Percentiles rank a stretch among this genome's conserved stretches.
Evolutionary conservation across 2,329 filamentous ascomycete species (phyloP).

Genomic region (Diaporthe sp.): DNA sequence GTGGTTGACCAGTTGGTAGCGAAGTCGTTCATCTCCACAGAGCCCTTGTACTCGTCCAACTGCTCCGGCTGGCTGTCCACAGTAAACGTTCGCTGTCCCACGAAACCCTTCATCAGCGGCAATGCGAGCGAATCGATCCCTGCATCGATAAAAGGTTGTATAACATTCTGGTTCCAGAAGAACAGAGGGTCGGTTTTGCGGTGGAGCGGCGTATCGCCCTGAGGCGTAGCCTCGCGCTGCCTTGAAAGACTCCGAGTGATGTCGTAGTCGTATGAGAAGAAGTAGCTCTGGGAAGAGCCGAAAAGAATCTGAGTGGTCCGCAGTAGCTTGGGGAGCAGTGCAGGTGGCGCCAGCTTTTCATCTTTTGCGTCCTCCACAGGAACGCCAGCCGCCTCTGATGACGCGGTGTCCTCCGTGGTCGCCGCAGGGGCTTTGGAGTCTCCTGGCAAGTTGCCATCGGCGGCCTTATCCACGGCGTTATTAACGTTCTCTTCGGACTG

Average conservation of each 20-base stretch:
- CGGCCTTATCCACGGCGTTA: conserved; percentile 52
- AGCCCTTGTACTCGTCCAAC: conserved; percentile 58
- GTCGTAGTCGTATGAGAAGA: conserved; percentile 95
- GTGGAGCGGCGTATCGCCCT: conserved; percentile 76
- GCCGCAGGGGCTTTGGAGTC: conserved; percentile 29
- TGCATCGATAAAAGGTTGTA: conserved; percentile 78
- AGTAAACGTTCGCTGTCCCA: conserved; percentile 86
- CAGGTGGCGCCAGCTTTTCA: conserved; percentile 36
- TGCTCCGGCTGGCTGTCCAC: conserved; percentile 72
- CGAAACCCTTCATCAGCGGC: conserved; percentile 92
- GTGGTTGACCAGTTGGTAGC: conserved; percentile 32
- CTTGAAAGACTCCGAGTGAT: conserved; percentile 75
- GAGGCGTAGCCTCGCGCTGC: conserved; percentile 57
- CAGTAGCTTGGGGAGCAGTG: conserved; percentile 83
- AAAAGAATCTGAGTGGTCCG: conserved; percentile 88
- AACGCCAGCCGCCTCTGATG: conserved; percentile 34
- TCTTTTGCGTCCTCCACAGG: conserved; percentile 32
- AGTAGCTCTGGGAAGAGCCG: conserved; percentile 85
- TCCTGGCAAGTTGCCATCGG: conserved; percentile 3
- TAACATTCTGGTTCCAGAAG: conserved; percentile 90
- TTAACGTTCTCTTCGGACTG: conserved; percentile 46
- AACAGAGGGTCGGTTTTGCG: conserved; percentile 80
- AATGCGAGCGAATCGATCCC: conserved; percentile 78
- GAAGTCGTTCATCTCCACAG: conserved; percentile 51
- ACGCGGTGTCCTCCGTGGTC: conserved; percentile 21